A percentile compares a stretch with the other conserved stretches of the same genome.
These are phyloP conservation scores for Phytopythium vexans DNA, from an alignment of 352 stramenopile genomes.

Conservation along the genomic window DNA sequence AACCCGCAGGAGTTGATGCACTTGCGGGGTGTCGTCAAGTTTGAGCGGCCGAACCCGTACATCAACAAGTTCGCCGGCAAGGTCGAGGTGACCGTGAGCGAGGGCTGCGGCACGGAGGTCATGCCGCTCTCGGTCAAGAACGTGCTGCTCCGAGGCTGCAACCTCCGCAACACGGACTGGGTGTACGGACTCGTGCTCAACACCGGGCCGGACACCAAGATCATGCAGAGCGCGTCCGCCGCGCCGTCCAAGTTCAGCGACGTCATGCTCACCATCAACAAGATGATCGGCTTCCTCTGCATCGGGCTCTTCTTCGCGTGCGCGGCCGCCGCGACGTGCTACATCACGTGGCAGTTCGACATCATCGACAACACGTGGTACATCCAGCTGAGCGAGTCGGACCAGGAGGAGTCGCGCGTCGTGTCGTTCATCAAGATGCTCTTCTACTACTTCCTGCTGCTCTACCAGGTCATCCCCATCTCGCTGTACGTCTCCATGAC, in stretches of 20 bases:
- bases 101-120: constrained; percentile 62
- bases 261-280: constrained; percentile 79
- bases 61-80: constrained; percentile 89
- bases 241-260: constrained; percentile 84
- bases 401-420: constrained; percentile 36
- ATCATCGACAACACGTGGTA: constrained; percentile 77
- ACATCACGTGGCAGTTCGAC: constrained; percentile 76
- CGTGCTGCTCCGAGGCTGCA: constrained; percentile 86
- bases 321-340: constrained; percentile 60
- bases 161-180: constrained; percentile 88
- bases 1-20: constrained; percentile 52
- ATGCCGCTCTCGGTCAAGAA: constrained; percentile 85
- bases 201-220: constrained; percentile 90
- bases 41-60: constrained; percentile 79
- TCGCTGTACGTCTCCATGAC: constrained; percentile 93
- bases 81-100: constrained; percentile 66
- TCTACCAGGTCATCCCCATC: constrained; percentile 92
- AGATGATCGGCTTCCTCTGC: constrained; percentile 77
- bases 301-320: constrained; percentile 63
- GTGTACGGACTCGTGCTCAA: constrained; percentile 87
- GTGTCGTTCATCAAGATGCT: constrained; percentile 84
- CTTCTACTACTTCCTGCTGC: constrained; percentile 91
- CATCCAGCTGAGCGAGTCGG: constrained; percentile 39
- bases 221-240: constrained; percentile 81
- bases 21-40: constrained; percentile 59